A percentile compares a stretch with the other conserved stretches of the same genome.
phyloP scores from a whole-genome alignment of 208 protist species.

The Acanthamoeba healyi region DNA sequence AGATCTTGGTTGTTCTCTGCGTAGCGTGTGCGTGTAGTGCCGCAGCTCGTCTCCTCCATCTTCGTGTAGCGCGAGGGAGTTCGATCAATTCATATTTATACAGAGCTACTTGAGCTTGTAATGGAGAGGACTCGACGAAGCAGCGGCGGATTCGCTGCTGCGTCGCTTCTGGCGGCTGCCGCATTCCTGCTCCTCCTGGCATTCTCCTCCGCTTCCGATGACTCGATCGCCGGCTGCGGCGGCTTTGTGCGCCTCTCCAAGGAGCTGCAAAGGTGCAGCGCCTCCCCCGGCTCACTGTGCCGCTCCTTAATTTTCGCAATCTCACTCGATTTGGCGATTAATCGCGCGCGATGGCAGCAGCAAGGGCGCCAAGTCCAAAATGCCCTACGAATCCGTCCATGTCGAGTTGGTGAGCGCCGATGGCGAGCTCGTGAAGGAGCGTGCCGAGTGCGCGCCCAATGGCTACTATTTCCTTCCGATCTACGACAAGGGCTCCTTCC shows the following conservation, averaged over 20 bases:
- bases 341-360: neutral
- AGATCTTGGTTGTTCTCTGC: neutral
- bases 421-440: conserved; percentile 93
- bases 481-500: conserved; percentile 76
- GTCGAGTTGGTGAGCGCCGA: conserved; percentile 89
- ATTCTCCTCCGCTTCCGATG: conserved; percentile 37
- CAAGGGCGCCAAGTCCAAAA: neutral
- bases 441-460: conserved; percentile 78
- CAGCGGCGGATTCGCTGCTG: neutral
- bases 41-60: conserved; percentile 35
- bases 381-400: neutral
- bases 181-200: neutral
- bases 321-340: neutral
- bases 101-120: no score
- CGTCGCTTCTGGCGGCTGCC: neutral
- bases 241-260: conserved; percentile 71
- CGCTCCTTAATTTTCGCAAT: neutral
- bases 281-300: no score
- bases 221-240: conserved; percentile 57
- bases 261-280: conserved; percentile 50
- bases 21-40: neutral
- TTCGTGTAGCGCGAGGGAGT: neutral
- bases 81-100: neutral
- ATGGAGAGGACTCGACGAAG: neutral
- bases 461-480: conserved; percentile 82